Conservation (phyloP, 176 grass and related monocot species). For the Oryza glumipatula region DNA sequence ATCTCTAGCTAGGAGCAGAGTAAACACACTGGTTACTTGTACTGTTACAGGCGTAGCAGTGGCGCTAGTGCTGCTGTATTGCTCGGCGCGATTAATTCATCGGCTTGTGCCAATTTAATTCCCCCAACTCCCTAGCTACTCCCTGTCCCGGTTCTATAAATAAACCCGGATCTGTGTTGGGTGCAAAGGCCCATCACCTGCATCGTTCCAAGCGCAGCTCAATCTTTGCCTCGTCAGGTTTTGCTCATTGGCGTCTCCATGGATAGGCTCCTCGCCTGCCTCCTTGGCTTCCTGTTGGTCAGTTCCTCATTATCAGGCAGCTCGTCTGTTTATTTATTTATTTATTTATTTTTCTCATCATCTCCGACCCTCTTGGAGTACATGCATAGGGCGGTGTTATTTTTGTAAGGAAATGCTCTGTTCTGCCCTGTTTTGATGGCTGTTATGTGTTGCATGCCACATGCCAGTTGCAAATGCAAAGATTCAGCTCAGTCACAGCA, state of each 20-base stretch:
- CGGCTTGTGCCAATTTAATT: constrained; percentile 34
- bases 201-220: constrained; percentile 21
- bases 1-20: not conserved
- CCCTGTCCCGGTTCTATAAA: constrained; percentile 37
- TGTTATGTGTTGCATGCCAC: not conserved
- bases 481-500: not conserved
- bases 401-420: not conserved
- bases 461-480: not conserved
- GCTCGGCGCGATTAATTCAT: constrained; percentile 11
- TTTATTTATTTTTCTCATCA: not conserved
- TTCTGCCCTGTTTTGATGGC: not conserved
- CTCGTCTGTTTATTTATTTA: not conserved
- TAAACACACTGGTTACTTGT: not conserved
- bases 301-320: constrained; percentile 38
- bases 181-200: constrained; percentile 28
- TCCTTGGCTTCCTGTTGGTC: constrained; percentile 57
- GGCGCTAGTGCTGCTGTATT: not conserved
- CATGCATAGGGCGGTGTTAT: not conserved
- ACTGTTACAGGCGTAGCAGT: not conserved
- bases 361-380: not conserved
- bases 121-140: constrained; percentile 35
- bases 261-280: constrained; percentile 33
- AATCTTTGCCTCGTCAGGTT: not conserved
- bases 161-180: not conserved
- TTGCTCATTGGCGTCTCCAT: constrained; percentile 33